phyloP scores from a whole-genome alignment of 78 protist genomes.

The Cavenderia fasciculata region DNA sequence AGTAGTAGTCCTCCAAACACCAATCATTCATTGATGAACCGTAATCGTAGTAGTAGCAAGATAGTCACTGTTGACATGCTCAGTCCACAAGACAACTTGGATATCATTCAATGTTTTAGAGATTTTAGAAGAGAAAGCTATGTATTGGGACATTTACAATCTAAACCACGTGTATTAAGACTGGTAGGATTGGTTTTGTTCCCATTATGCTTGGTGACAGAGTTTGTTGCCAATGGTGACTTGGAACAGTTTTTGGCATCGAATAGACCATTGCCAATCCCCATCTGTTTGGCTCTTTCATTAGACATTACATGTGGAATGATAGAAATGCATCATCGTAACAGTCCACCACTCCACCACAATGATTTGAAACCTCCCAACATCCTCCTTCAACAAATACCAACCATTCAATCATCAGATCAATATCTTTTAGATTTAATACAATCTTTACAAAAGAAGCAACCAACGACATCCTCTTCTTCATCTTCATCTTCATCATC shows the following conservation, averaged over 20 bases:
- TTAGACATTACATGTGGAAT: constrained; percentile 81
- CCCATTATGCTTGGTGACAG: constrained; percentile 33
- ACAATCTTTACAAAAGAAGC: too few species aligned
- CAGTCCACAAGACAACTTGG: constrained; percentile 17
- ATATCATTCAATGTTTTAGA: constrained; percentile 14
- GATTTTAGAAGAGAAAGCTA: constrained; percentile 26
- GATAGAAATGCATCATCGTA: constrained; percentile 80
- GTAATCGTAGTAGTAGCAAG: neutral
- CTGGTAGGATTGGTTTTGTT: neutral
- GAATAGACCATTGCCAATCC: neutral
- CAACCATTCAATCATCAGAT: neutral
- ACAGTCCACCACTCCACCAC: constrained; percentile 78
- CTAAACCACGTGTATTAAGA: neutral
- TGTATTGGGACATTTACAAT: neutral
- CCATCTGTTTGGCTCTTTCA: constrained; percentile 22
- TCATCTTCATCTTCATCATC: neutral
- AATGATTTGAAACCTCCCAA: constrained; percentile 87
- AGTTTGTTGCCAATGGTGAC: constrained; percentile 3
- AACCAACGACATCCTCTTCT: neutral
- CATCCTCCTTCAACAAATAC: constrained; percentile 22
- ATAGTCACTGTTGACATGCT: neutral
- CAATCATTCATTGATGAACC: too few species aligned
- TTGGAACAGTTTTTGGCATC: neutral
- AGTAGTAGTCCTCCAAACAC: too few species aligned
- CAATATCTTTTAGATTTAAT: too few species aligned